phyloP scores from a whole-genome alignment of 495 filamentous ascomycete genomes.

The Talaromyces thailandensis region DNA sequence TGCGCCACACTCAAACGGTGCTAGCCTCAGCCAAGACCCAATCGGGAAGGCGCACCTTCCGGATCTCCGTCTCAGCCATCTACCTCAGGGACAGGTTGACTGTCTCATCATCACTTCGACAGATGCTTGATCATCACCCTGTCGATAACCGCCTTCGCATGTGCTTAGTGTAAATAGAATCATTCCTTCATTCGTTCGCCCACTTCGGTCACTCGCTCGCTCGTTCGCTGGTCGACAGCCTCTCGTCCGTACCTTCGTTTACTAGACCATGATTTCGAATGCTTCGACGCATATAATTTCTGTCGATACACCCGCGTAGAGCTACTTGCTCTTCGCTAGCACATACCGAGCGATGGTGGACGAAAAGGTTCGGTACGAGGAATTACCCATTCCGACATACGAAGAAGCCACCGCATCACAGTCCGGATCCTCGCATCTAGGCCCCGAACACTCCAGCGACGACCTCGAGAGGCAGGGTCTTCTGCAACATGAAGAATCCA shows the following conservation, averaged over 20 bases:
- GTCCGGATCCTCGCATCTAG: slow-evolving; percentile 53
- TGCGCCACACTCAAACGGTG: not conserved
- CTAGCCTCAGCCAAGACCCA: not conserved
- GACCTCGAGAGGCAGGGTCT: slow-evolving; percentile 56
- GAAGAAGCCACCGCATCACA: slow-evolving; percentile 73
- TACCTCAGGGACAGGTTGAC: not conserved
- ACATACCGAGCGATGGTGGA: slow-evolving; percentile 35
- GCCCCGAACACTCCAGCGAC: slow-evolving; percentile 41
- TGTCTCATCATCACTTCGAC: not conserved
- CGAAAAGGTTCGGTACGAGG: slow-evolving; percentile 54
- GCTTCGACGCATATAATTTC: slow-evolving; percentile 19
- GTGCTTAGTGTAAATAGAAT: not conserved
- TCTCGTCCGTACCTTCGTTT: slow-evolving; percentile 17
- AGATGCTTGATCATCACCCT: not conserved
- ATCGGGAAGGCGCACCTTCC: not conserved
- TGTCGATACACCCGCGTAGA: slow-evolving; percentile 26
- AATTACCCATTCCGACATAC: slow-evolving; percentile 85
- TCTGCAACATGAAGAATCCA: slow-evolving; percentile 28
- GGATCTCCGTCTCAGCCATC: not conserved
- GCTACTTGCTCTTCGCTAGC: slow-evolving; percentile 17
- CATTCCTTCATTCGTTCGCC: not conserved
- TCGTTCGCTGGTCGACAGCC: slow-evolving; percentile 4
- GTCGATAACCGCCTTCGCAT: not conserved
- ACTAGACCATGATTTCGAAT: slow-evolving; percentile 38
- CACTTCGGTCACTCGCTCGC: not conserved